Percentiles rank a stretch among this genome's conserved stretches.
Conservation (phyloP, 805 yeast genomes). For the Barnettozyma botsteinii region DNA sequence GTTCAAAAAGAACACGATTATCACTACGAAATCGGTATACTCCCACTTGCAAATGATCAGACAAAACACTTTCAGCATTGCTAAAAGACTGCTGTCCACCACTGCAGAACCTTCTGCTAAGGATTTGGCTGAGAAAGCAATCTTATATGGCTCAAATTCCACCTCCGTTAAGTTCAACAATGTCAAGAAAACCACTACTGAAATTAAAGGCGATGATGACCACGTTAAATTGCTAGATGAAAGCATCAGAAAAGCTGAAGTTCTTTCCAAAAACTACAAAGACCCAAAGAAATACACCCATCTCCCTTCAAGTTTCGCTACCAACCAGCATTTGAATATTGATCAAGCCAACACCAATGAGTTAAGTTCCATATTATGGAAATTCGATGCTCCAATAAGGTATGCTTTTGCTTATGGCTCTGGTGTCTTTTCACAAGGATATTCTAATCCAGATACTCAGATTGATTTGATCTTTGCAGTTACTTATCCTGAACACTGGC, state of each 20-base stretch:
- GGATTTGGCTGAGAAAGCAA: slow-evolving; percentile 21
- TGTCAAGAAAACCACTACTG: not conserved
- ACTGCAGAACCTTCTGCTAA: slow-evolving; percentile 19
- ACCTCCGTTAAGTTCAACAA: not conserved
- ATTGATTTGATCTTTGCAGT: slow-evolving; percentile 84
- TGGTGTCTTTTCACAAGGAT: slow-evolving; percentile 80
- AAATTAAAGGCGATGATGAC: slow-evolving; percentile 6
- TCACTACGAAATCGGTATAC: no score
- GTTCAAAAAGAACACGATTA: no score
- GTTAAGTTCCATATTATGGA: slow-evolving; percentile 44
- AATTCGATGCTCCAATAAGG: slow-evolving; percentile 65
- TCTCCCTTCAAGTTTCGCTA: slow-evolving; percentile 53
- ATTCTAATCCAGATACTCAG: slow-evolving; percentile 51
- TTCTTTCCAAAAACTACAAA: slow-evolving; percentile 15
- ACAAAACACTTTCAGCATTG: not conserved
- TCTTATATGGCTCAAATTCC: slow-evolving; percentile 13
- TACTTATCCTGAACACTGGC: slow-evolving; percentile 70
- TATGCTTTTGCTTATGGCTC: slow-evolving; percentile 93
- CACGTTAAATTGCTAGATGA: slow-evolving; percentile 22
- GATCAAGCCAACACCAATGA: slow-evolving; percentile 36
- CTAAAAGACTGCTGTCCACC: slow-evolving; percentile 17
- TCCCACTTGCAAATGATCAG: slow-evolving; percentile 2
- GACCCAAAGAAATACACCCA: slow-evolving; percentile 16
- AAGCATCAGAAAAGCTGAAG: slow-evolving; percentile 23
- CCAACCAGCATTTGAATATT: slow-evolving; percentile 49